phyloP scores from a whole-genome alignment of 2,329 filamentous ascomycete species.

The Verticillium alfalfae region DNA sequence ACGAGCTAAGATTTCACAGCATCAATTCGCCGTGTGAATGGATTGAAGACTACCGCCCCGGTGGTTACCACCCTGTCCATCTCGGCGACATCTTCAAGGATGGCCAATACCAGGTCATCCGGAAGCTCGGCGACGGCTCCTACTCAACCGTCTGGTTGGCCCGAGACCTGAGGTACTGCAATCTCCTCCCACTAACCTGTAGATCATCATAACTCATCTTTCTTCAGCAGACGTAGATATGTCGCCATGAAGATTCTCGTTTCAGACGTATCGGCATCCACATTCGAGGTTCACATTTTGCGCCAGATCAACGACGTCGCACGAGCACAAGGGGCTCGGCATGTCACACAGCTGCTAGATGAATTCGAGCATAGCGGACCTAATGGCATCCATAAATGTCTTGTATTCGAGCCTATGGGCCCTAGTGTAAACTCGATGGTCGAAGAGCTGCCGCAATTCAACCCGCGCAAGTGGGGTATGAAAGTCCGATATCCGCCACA shows the following conservation, averaged over 20 bases:
- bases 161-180: slow-evolving; percentile 13
- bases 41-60: slow-evolving; percentile 17
- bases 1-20: slow-evolving; percentile 16
- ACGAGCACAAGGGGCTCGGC: slow-evolving; percentile 11
- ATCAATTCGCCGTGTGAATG: slow-evolving; percentile 16
- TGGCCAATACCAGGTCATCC: slow-evolving; percentile 13
- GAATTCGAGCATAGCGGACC: slow-evolving; percentile 23
- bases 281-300: slow-evolving; percentile 14
- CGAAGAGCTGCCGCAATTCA: slow-evolving; percentile 23
- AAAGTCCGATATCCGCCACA: slow-evolving; percentile 28
- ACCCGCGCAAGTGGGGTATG: slow-evolving; percentile 14
- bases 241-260: slow-evolving; percentile 19
- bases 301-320: slow-evolving; percentile 11
- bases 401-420: slow-evolving; percentile 24
- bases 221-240: slow-evolving; percentile 15
- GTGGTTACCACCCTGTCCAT: slow-evolving; percentile 28
- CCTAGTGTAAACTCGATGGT: slow-evolving; percentile 29
- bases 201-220: neutral
- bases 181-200: neutral
- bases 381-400: slow-evolving; percentile 23
- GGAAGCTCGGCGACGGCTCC: slow-evolving; percentile 13
- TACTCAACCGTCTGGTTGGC: slow-evolving; percentile 21
- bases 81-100: slow-evolving; percentile 24
- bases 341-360: slow-evolving; percentile 18
- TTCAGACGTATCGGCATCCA: slow-evolving; percentile 8